A percentile compares a stretch with the other conserved stretches of the same genome.
Evolutionary conservation across 257 asterid species (phyloP).

Genomic region (Nicotiana undulata): DNA sequence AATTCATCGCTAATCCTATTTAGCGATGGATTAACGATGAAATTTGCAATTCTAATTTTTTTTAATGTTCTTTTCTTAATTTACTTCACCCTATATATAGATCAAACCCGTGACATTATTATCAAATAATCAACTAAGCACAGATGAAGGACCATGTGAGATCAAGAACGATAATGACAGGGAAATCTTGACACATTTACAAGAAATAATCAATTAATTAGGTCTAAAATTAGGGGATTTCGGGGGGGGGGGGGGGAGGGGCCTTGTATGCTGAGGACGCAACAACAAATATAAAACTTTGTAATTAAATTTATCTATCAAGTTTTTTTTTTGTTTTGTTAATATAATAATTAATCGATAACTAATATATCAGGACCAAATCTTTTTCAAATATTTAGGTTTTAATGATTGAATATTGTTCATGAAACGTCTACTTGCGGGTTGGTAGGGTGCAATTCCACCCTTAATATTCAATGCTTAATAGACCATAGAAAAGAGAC

Average conservation of each 20-base stretch:
- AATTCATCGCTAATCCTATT: too few species aligned
- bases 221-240: background rate
- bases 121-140: background rate
- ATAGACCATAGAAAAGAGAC: background rate
- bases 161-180: conserved; percentile 8
- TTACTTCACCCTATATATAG: too few species aligned
- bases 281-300: background rate
- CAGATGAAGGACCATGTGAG: background rate
- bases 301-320: background rate
- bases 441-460: conserved; percentile 2
- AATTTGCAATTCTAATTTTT: too few species aligned
- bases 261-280: background rate
- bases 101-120: background rate
- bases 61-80: too few species aligned
- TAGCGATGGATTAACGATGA: too few species aligned
- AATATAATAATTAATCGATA: background rate
- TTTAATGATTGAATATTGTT: background rate
- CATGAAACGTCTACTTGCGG: background rate
- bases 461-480: background rate
- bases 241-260: too few species aligned
- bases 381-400: background rate
- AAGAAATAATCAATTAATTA: background rate
- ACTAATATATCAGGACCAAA: background rate
- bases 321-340: background rate
- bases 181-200: background rate